These are phyloP conservation scores for Mayamaea pseudoterrestris DNA, from an alignment of 108 stramenopile genomes.

Conservation along the genomic window DNA sequence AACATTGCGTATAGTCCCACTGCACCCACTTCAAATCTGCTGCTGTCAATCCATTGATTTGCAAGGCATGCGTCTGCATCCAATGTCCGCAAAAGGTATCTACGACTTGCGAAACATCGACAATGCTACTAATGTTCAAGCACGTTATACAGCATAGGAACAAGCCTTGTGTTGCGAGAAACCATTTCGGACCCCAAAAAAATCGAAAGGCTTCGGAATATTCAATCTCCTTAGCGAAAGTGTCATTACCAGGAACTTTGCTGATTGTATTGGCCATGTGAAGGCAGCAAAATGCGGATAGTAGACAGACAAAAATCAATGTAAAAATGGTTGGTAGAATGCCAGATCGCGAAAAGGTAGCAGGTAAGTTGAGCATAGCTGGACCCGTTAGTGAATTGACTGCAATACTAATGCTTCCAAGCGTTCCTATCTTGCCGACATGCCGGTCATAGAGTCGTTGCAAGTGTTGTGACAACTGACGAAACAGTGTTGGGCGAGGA, in stretches of 20 bases:
- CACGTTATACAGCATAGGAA: slow-evolving; percentile 27
- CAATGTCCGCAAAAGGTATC: slow-evolving; percentile 21
- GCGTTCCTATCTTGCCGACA: slow-evolving; percentile 48
- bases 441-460: too few species aligned
- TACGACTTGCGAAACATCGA: slow-evolving; percentile 30
- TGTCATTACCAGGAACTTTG: slow-evolving; percentile 23
- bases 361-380: slow-evolving; percentile 62
- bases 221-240: slow-evolving; percentile 24
- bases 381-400: slow-evolving; percentile 68
- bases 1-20: slow-evolving; percentile 5
- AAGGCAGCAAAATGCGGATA: slow-evolving; percentile 29
- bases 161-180: slow-evolving; percentile 15
- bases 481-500: too few species aligned
- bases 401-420: slow-evolving; percentile 49
- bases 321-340: slow-evolving; percentile 41
- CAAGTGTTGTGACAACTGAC: too few species aligned
- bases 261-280: slow-evolving; percentile 43
- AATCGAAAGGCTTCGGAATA: slow-evolving; percentile 23
- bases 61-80: slow-evolving; percentile 1
- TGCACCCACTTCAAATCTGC: background rate
- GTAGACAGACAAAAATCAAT: slow-evolving; percentile 22
- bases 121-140: slow-evolving; percentile 21
- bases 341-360: slow-evolving; percentile 52
- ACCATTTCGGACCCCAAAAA: slow-evolving; percentile 18
- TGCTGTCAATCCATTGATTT: slow-evolving; percentile 2